Conservation (phyloP, 177 flowering plant species). For the Vitis hybrid region DNA sequence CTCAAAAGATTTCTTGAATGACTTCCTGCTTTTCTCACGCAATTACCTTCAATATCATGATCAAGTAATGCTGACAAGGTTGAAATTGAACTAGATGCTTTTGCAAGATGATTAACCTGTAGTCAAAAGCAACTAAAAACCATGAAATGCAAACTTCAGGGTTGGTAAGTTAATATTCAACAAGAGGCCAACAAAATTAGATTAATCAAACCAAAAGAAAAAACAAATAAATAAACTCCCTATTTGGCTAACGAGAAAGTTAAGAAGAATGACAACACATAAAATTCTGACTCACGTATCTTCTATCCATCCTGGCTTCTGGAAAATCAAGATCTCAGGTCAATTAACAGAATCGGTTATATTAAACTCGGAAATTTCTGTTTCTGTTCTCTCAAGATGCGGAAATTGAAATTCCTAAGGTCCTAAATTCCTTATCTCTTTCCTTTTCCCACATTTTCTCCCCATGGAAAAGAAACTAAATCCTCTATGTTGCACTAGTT, state of each 20-base stretch:
- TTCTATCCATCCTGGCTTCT: no score
- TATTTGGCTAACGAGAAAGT: no score
- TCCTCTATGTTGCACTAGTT: no score
- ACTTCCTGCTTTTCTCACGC: conserved; percentile 73
- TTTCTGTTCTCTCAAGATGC: not conserved
- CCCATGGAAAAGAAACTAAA: no score
- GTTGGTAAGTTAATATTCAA: no score
- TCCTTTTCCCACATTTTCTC: not conserved
- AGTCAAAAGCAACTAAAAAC: not conserved
- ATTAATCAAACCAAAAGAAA: conserved; percentile 4
- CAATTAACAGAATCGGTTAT: no score
- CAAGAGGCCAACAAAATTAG: no score
- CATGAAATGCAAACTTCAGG: no score
- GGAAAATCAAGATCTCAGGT: no score
- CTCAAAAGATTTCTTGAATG: conserved; percentile 85
- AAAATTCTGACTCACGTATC: no score
- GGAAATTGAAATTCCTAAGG: not conserved
- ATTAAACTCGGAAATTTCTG: no score
- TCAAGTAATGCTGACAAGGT: conserved; percentile 64
- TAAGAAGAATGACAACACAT: no score
- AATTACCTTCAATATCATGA: conserved; percentile 52
- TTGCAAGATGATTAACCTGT: conserved; percentile 73
- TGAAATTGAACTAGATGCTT: conserved; percentile 62
- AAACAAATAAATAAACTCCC: not conserved
- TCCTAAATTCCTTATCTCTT: not conserved